These are phyloP conservation scores for Penicillium sp. DNA, from an alignment of 2,329 filamentous ascomycete genomes.

Conservation along the genomic window DNA sequence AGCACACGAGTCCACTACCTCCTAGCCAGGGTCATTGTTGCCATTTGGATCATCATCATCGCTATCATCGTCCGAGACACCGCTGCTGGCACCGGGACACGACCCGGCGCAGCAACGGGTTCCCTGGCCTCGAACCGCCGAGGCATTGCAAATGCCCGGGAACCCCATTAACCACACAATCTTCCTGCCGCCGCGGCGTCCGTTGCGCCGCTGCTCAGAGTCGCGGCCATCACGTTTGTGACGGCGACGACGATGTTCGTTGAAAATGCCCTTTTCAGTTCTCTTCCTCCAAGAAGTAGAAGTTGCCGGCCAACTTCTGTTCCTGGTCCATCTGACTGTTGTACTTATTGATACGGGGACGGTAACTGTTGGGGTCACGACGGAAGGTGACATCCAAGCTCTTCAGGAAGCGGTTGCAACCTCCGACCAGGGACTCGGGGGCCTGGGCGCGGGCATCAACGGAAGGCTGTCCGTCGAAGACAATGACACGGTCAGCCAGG, in stretches of 20 bases:
- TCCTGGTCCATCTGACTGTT: constrained; percentile 96
- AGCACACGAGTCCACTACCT: constrained; percentile 60
- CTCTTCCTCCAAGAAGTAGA: constrained; percentile 95
- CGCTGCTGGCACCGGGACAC: constrained; percentile 55
- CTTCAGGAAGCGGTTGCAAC: constrained; percentile 96
- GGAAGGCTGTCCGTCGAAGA: constrained; percentile 94
- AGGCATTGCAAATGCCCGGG: constrained; percentile 47
- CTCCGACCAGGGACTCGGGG: constrained; percentile 88
- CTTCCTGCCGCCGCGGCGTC: constrained; percentile 33
- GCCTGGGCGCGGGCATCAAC: constrained; percentile 83
- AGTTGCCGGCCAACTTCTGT: constrained; percentile 92
- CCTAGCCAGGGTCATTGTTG: constrained; percentile 61
- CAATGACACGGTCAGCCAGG: constrained; percentile 90
- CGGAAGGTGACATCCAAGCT: constrained; percentile 98
- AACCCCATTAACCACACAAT: constrained; percentile 40
- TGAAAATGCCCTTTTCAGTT: constrained; percentile 65
- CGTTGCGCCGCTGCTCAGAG: constrained; percentile 35
- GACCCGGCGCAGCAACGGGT: constrained; percentile 27
- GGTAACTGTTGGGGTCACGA: constrained; percentile 92
- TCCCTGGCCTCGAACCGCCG: constrained; percentile 33
- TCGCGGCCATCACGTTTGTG: constrained; percentile 38
- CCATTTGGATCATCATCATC: constrained; percentile 59
- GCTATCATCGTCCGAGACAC: constrained; percentile 63
- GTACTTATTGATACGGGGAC: constrained; percentile 97
- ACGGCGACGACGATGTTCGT: constrained; percentile 41